Conservation (phyloP, 2,329 filamentous ascomycete species). For the Rhynchosporium agropyri region DNA sequence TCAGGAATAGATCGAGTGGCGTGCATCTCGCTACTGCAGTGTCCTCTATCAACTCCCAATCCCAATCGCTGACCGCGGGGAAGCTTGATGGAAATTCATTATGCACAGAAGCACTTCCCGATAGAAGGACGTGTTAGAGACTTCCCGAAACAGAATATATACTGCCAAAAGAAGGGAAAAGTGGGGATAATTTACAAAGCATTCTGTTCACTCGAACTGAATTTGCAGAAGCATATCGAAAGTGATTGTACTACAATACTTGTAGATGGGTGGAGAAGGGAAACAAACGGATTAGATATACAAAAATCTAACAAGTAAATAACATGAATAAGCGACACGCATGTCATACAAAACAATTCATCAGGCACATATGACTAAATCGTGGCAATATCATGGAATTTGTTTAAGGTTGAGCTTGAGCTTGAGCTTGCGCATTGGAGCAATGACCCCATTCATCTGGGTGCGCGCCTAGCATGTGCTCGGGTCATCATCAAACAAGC, state of each 20-base stretch:
- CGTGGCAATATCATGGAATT: too few species aligned
- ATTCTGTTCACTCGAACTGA: background rate
- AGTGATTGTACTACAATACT: too few species aligned
- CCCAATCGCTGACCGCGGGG: background rate
- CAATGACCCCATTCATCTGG: slow-evolving; percentile 5
- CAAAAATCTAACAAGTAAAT: too few species aligned
- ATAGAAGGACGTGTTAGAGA: background rate
- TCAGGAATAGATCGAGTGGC: background rate
- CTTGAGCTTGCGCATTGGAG: background rate
- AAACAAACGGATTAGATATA: too few species aligned
- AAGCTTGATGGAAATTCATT: background rate
- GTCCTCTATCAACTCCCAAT: slow-evolving; percentile 10
- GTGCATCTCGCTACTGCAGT: slow-evolving; percentile 13
- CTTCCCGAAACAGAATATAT: background rate
- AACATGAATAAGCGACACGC: too few species aligned
- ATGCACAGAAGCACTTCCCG: background rate
- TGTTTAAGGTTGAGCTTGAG: too few species aligned
- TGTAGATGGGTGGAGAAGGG: too few species aligned
- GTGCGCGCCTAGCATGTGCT: background rate
- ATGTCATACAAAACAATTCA: too few species aligned
- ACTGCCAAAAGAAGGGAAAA: background rate
- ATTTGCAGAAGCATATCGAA: background rate
- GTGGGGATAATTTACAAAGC: background rate
- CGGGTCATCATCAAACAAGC: background rate
- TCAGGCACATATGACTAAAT: too few species aligned